Conservation (phyloP, 192 early-diverging fungal species). For the Funneliformis mosseae region DNA sequence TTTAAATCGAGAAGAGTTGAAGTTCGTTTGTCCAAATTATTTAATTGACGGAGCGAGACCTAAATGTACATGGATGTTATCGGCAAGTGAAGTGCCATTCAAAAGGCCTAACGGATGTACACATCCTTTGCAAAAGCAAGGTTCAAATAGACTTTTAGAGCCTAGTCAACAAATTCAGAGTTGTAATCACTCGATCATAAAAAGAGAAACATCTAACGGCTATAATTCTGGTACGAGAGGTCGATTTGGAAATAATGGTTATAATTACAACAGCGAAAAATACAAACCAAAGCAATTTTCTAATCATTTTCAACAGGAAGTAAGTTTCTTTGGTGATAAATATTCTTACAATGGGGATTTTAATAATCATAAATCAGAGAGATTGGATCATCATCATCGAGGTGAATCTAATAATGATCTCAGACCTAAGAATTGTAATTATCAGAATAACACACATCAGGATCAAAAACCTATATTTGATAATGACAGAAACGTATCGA, state of each 20-base stretch:
- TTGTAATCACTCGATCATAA: background rate
- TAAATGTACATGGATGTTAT: conserved; percentile 40
- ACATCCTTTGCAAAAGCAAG: conserved; percentile 10
- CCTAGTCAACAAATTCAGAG: background rate
- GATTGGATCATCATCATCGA: background rate
- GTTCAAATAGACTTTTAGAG: background rate
- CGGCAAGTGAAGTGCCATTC: conserved; percentile 32
- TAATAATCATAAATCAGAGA: background rate
- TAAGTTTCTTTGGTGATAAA: too few species aligned
- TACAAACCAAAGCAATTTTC: background rate
- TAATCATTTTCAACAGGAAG: too few species aligned
- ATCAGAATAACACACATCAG: background rate
- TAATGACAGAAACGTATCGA: background rate
- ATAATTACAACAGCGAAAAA: background rate
- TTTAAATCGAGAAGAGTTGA: background rate
- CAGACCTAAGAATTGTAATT: background rate
- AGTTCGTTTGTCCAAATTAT: conserved; percentile 38
- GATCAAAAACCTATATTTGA: background rate
- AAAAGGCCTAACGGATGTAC: conserved; percentile 20
- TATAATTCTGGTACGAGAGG: background rate
- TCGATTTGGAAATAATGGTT: background rate
- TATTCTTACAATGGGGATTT: background rate
- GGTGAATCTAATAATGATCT: background rate
- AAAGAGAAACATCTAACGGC: background rate
- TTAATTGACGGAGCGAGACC: conserved; percentile 36